phyloP scores from a whole-genome alignment of 2,329 filamentous ascomycete species.

The Fusarium irregulare region DNA sequence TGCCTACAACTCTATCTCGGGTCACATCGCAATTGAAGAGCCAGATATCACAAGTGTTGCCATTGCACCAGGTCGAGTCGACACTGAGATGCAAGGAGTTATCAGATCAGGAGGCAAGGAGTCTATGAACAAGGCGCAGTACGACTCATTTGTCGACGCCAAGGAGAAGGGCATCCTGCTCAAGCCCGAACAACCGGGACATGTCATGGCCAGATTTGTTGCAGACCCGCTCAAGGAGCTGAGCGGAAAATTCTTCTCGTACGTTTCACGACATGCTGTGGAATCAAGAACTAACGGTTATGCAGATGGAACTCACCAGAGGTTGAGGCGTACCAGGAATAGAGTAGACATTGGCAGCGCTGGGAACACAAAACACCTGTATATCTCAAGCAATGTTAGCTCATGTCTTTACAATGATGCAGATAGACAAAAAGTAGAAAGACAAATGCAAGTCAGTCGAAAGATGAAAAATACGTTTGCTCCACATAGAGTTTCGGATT shows the following conservation, averaged over 20 bases:
- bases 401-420: slow-evolving; percentile 18
- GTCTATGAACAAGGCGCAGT: slow-evolving; percentile 65
- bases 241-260: slow-evolving; percentile 81
- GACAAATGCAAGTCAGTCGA: slow-evolving; percentile 71
- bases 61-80: slow-evolving; percentile 82
- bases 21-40: slow-evolving; percentile 81
- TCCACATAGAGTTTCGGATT: slow-evolving; percentile 76
- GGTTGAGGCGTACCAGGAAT: slow-evolving; percentile 65
- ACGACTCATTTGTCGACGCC: slow-evolving; percentile 75
- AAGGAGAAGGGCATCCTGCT: slow-evolving; percentile 79
- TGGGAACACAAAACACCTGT: slow-evolving; percentile 16
- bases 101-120: slow-evolving; percentile 71
- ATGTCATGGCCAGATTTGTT: slow-evolving; percentile 85
- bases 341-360: background rate
- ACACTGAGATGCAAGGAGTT: slow-evolving; percentile 90
- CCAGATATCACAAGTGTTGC: slow-evolving; percentile 77
- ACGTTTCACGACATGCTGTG: slow-evolving; percentile 48
- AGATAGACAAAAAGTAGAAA: slow-evolving; percentile 38
- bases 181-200: slow-evolving; percentile 83
- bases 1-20: slow-evolving; percentile 81
- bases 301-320: slow-evolving; percentile 57
- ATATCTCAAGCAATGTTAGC: slow-evolving; percentile 44
- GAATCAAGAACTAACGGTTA: slow-evolving; percentile 31
- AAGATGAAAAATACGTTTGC: slow-evolving; percentile 85
- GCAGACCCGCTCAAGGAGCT: slow-evolving; percentile 72